Evolutionary conservation across 192 early-diverging fungal genomes (phyloP).

Genomic region (Gorgonomyces haynaldii): DNA sequence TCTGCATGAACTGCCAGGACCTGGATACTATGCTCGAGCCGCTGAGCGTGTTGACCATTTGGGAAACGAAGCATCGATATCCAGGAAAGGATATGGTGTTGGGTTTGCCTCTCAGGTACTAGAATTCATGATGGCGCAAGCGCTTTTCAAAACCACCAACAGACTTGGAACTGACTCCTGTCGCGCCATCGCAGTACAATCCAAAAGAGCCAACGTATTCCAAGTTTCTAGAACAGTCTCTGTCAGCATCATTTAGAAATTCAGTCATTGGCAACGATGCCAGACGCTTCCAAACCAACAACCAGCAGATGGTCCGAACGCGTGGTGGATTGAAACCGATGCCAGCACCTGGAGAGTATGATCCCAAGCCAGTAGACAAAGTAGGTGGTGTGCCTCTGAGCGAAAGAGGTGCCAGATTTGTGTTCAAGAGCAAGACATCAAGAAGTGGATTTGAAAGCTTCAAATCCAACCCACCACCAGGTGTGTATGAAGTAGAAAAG

Average conservation of each 20-base stretch:
- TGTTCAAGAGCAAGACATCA: constrained; percentile 26
- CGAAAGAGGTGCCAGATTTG: constrained; percentile 14
- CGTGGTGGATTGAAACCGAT: constrained; percentile 13
- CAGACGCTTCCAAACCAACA: constrained; percentile 7
- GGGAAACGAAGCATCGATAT: constrained; percentile 18
- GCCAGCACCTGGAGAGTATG: constrained; percentile 14
- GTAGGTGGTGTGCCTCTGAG: not conserved
- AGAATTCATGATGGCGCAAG: constrained; percentile 6
- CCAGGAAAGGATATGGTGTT: constrained; percentile 30
- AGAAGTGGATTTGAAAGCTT: not conserved
- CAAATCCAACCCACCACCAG: constrained; percentile 23
- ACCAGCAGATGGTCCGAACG: constrained; percentile 6
- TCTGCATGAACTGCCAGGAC: constrained; percentile 36
- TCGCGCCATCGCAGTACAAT: constrained; percentile 20
- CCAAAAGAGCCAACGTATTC: constrained; percentile 21
- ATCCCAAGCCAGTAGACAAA: not conserved
- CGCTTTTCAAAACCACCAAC: constrained; percentile 26
- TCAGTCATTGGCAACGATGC: not conserved
- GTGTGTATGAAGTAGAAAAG: constrained; percentile 16
- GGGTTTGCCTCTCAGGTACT: constrained; percentile 39
- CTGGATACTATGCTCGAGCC: constrained; percentile 33
- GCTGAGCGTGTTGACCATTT: constrained; percentile 8
- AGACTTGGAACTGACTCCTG: constrained; percentile 14
- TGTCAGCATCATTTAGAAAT: constrained; percentile 29
- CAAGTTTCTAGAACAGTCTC: constrained; percentile 13